phyloP scores from a whole-genome alignment of 1,284 basidiomycete genomes.

The Malassezia dermatis region DNA sequence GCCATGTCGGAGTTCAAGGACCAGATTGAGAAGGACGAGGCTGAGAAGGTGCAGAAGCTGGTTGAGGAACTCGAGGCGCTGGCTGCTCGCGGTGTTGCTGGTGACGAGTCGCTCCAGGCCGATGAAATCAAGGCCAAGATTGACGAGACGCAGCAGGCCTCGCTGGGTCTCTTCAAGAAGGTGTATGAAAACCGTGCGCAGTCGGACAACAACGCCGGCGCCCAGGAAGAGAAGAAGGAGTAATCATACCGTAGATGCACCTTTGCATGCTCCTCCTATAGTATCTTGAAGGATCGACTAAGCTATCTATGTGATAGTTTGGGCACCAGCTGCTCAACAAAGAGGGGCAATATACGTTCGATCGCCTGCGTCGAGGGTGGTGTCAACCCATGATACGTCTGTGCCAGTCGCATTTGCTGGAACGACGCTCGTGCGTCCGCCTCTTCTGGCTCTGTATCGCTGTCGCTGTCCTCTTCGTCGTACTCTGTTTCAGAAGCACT shows the following conservation, averaged over 20 bases:
- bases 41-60: conserved; percentile 65
- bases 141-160: conserved; percentile 88
- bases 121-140: conserved; percentile 87
- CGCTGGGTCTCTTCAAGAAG: conserved; percentile 95
- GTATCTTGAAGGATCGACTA: neutral
- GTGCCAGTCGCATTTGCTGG: neutral
- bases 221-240: conserved; percentile 43
- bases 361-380: neutral
- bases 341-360: conserved; percentile 1
- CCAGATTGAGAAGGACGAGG: conserved; percentile 81
- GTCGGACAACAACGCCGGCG: conserved; percentile 51
- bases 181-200: conserved; percentile 84
- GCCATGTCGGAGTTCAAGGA: conserved; percentile 96
- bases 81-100: conserved; percentile 79
- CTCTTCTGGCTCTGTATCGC: conserved; percentile 4
- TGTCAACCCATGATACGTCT: neutral
- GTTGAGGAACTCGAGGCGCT: conserved; percentile 79
- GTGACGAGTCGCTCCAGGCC: conserved; percentile 63
- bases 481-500: conserved; percentile 11
- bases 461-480: conserved; percentile 5
- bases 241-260: conserved; percentile 16
- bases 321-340: neutral
- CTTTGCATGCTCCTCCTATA: neutral
- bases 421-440: neutral
- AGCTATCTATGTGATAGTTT: neutral